Evolutionary conservation across 345 rosid genomes (phyloP).

Genomic region (Camelina laxa): DNA sequence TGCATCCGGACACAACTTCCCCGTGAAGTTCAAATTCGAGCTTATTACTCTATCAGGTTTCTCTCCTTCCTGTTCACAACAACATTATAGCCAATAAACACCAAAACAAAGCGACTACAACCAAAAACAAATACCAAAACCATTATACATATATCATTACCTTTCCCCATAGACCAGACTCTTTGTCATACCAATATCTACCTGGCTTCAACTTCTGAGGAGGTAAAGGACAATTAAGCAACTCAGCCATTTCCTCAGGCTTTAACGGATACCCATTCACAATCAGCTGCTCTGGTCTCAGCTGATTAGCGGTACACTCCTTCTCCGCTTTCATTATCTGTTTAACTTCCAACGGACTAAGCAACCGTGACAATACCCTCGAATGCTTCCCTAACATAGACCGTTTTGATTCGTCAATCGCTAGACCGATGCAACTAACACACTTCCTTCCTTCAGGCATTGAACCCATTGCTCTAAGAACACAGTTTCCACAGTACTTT

Average conservation of each 20-base stretch:
- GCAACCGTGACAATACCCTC: constrained; percentile 72
- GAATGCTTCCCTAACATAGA: constrained; percentile 77
- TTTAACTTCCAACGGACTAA: constrained; percentile 94
- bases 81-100: constrained; percentile 20
- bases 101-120: constrained; percentile 1
- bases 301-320: constrained; percentile 92
- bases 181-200: constrained; percentile 97
- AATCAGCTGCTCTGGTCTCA: constrained; percentile 87
- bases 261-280: constrained; percentile 86
- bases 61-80: constrained; percentile 83
- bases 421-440: constrained; percentile 78
- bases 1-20: constrained; percentile 74
- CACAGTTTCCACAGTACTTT: constrained; percentile 90
- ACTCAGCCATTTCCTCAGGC: constrained; percentile 87
- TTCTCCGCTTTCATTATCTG: constrained; percentile 98
- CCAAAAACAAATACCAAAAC: constrained; percentile 27
- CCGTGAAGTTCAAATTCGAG: constrained; percentile 85
- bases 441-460: constrained; percentile 99
- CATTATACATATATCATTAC: constrained; percentile 40
- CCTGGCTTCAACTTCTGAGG: constrained; percentile 93
- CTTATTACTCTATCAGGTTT: constrained; percentile 83
- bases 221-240: constrained; percentile 77
- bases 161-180: constrained; percentile 98
- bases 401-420: constrained; percentile 89
- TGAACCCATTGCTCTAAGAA: constrained; percentile 98